Evolutionary conservation across 768 basidiomycete genomes (phyloP), one percentile per base, ranked within the genome.

Genomic region (Serendipita indica): DNA sequence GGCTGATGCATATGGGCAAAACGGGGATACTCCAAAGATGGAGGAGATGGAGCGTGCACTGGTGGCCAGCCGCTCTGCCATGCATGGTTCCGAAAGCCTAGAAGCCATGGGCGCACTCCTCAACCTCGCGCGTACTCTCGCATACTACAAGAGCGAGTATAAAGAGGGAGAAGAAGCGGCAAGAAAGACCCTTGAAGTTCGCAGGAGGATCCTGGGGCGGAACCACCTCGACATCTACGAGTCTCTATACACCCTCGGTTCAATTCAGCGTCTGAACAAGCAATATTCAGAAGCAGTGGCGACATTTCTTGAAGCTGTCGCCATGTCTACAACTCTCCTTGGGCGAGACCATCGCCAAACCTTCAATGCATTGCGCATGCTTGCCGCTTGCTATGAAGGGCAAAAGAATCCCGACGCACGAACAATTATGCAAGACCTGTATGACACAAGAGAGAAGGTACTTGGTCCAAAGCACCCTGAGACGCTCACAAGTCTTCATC

Each of bases 391-490:
- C 32, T n/a, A 28, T n/a, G 49, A 30, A 16, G 7, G 22, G 30
- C 32, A 33, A 28, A 54, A 54, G 7, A 60, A 56, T 25, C 49
- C 32, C 20, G 45, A 13, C n/a, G 16, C 33, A 5, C 4, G 13
- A 45, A 49, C 46, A 20, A 28, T 14, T 30, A 41, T 16, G 14
- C 27, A 14, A 6, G 58, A 32, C 5, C 20, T 28, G 58, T 13
- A 52, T 14, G 46, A 56, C 5, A 4, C 20, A 16, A 30, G 18
- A 13, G 39, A 52, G 7, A 58, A 33, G 27, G 33, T 39, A 52
- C 39, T 57, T 58, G 28, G 58, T 27, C 7, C 7, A 28, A 30
- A 33, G 13, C 60, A 58, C 18, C 57, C 57, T 28, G 27, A 46
- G 22, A 57, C 33, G 20, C 35, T 30, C 16, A 34, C 45, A 18